Conservation (phyloP, 2,329 filamentous ascomycete species). For the Biscogniauxia marginata region DNA sequence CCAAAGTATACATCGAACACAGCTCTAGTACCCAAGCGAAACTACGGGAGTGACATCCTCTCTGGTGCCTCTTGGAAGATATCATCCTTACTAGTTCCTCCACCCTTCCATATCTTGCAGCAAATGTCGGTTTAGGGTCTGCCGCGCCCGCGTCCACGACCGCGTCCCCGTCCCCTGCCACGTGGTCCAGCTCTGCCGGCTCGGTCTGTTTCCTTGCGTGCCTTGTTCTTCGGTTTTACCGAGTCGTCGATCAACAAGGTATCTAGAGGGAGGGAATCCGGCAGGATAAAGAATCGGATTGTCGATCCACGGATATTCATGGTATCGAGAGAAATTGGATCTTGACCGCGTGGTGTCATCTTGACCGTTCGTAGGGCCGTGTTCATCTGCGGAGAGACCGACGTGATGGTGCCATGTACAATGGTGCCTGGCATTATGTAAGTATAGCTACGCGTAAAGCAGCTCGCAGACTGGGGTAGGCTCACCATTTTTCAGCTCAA, state of each 20-base stretch:
- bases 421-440: conserved; percentile 70
- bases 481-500: conserved; percentile 96
- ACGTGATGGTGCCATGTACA: conserved; percentile 93
- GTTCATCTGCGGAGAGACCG: conserved; percentile 98
- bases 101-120: background rate
- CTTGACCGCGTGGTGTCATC: conserved; percentile 88
- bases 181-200: conserved; percentile 53
- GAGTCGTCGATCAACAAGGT: conserved; percentile 94
- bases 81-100: background rate
- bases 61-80: background rate
- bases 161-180: conserved; percentile 52
- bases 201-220: conserved; percentile 79
- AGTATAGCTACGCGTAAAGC: conserved; percentile 1
- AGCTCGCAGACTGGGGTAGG: conserved; percentile 3
- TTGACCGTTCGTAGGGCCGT: conserved; percentile 93
- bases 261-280: conserved; percentile 91
- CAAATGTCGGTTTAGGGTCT: conserved; percentile 29
- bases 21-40: background rate
- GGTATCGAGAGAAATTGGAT: conserved; percentile 83
- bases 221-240: conserved; percentile 99
- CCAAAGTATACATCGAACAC: background rate
- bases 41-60: background rate
- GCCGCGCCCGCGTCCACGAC: conserved; percentile 49
- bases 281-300: conserved; percentile 94
- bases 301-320: conserved; percentile 97